These are phyloP conservation scores for Chondrus crispus DNA, from an alignment of 23 red algal genomes.

Conservation along the genomic window DNA sequence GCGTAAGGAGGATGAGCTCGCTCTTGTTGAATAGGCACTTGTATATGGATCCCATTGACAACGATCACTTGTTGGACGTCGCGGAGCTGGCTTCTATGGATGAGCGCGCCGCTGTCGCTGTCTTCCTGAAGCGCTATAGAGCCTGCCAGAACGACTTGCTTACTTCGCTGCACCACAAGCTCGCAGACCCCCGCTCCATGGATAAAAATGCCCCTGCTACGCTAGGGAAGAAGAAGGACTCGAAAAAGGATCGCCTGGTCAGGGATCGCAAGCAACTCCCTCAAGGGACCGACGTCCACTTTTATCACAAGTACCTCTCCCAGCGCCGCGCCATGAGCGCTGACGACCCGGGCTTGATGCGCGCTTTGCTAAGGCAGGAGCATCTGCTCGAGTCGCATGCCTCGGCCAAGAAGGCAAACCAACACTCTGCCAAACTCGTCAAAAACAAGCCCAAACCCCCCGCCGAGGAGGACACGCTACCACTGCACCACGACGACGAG, in stretches of 20 bases:
- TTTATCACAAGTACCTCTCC: too few relatives aligned
- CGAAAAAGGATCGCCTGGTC: not conserved
- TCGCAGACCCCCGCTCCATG: not conserved
- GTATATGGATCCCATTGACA: not conserved
- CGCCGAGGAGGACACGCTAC: not conserved
- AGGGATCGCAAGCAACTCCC: not conserved
- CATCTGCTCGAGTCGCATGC: not conserved
- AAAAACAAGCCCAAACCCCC: not conserved
- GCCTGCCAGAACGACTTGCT: not conserved
- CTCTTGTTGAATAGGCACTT: not conserved
- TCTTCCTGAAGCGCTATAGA: conserved; percentile 20
- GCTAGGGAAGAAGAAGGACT: not conserved
- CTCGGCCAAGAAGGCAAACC: not conserved
- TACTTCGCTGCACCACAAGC: not conserved
- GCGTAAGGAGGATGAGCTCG: not conserved
- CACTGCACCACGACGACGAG: too few relatives aligned
- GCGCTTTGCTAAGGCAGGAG: not conserved
- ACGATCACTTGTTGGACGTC: not conserved
- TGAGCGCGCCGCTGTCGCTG: conserved; percentile 22
- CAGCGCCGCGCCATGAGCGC: not conserved
- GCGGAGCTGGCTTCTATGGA: conserved; percentile 33
- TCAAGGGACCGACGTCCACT: too few relatives aligned
- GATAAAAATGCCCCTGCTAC: not conserved
- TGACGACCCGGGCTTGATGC: not conserved
- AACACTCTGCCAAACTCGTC: not conserved